phyloP scores from a whole-genome alignment of 495 filamentous ascomycete species.

The Penicilliopsis zonata region DNA sequence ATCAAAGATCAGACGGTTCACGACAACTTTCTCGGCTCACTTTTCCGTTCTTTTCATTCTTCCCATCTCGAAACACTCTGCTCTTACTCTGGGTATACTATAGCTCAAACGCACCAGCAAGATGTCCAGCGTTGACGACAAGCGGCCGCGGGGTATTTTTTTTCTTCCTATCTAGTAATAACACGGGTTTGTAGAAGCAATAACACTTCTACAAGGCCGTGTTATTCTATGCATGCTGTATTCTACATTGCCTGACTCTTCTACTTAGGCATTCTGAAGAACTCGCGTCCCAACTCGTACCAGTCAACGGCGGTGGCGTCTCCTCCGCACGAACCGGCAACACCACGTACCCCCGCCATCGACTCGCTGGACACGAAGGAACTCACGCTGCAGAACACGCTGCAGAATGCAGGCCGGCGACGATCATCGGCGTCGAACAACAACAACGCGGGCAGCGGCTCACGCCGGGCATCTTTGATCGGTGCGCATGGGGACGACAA shows the following conservation, averaged over 20 bases:
- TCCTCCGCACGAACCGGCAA: slow-evolving; percentile 17
- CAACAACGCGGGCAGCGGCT: slow-evolving; percentile 42
- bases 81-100: no score
- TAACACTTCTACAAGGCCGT: slow-evolving; percentile 1
- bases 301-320: slow-evolving; percentile 27
- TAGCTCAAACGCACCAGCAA: no score
- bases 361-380: slow-evolving; percentile 53
- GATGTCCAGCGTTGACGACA: no score
- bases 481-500: slow-evolving; percentile 39
- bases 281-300: slow-evolving; percentile 51
- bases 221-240: background rate
- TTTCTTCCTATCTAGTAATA: no score
- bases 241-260: no score
- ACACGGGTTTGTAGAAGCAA: no score
- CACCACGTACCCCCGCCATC: slow-evolving; percentile 12
- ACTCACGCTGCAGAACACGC: slow-evolving; percentile 82
- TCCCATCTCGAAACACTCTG: no score
- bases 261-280: slow-evolving; percentile 97
- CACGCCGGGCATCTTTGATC: slow-evolving; percentile 55
- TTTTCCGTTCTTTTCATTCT: no score
- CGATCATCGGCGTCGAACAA: slow-evolving; percentile 62
- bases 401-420: slow-evolving; percentile 85
- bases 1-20: no score
- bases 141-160: no score
- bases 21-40: no score